A percentile compares a stretch with the other conserved stretches of the same genome.
Evolutionary conservation across 352 stramenopile species (phyloP).

Genomic region (Globisporangium parvum): DNA sequence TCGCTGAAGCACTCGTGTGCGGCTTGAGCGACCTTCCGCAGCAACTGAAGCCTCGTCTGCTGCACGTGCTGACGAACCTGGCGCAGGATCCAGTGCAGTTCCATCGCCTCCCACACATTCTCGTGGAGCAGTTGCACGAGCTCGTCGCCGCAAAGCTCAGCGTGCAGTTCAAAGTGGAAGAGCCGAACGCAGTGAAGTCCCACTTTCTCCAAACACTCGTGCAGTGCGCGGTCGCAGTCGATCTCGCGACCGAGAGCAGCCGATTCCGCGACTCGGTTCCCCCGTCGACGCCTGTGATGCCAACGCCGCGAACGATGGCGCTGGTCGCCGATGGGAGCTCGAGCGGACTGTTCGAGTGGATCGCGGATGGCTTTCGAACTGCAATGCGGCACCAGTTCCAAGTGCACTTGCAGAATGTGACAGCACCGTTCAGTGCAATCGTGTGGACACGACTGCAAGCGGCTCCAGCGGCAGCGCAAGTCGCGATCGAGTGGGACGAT

Average conservation of each 20-base stretch:
- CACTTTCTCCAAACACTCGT: constrained; percentile 53
- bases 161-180: constrained; percentile 41
- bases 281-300: background rate
- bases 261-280: background rate
- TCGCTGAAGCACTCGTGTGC: constrained; percentile 28
- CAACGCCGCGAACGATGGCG: constrained; percentile 2
- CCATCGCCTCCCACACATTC: constrained; percentile 24
- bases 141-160: constrained; percentile 44
- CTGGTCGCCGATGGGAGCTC: background rate
- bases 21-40: constrained; percentile 33
- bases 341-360: background rate
- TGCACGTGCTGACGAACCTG: constrained; percentile 41
- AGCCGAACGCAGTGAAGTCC: constrained; percentile 47
- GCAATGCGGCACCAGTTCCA: constrained; percentile 6
- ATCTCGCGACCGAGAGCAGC: constrained; percentile 46
- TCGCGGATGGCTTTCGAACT: background rate
- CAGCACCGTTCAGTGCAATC: constrained; percentile 18
- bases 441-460: background rate
- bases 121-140: constrained; percentile 35
- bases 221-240: constrained; percentile 48
- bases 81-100: constrained; percentile 27
- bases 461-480: background rate
- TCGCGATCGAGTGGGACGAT: constrained; percentile 22
- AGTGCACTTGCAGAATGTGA: constrained; percentile 19
- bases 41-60: constrained; percentile 27